Percentiles rank a stretch among this genome's conserved stretches.
phyloP scores from a whole-genome alignment of 495 filamentous ascomycete species.

The Ramalina intermedia region DNA sequence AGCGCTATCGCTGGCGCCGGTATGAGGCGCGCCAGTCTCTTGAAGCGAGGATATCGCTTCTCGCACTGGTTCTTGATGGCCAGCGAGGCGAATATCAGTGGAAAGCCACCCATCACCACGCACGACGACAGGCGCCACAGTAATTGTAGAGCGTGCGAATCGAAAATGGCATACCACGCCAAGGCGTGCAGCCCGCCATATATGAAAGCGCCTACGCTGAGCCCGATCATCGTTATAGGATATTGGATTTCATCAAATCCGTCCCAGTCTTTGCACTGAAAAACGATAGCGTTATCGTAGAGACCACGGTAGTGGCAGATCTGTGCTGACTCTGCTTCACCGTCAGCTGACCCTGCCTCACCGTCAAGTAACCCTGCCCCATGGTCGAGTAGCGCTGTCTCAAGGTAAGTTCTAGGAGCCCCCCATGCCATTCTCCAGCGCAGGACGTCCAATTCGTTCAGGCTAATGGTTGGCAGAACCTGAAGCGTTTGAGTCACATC shows the following conservation, averaged over 20 bases:
- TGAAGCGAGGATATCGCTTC: neutral
- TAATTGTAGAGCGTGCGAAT: neutral
- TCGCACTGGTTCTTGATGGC: neutral
- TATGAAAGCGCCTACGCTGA: neutral
- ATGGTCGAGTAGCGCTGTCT: no score
- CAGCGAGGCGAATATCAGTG: neutral
- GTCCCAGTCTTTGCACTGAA: neutral
- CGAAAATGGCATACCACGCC: neutral
- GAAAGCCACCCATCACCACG: neutral
- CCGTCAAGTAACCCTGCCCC: no score
- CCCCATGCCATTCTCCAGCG: slow-evolving; percentile 6
- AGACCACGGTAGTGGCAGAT: no score
- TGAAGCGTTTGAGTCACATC: no score
- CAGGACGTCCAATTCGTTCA: no score
- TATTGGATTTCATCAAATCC: neutral
- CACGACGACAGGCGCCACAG: slow-evolving; percentile 1
- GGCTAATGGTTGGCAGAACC: no score
- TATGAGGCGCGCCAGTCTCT: neutral
- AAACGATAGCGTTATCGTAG: neutral
- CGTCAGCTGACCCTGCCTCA: no score
- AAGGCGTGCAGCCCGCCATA: slow-evolving; percentile 2
- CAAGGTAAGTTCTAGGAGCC: no score
- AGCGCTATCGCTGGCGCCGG: neutral
- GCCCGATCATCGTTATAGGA: neutral
- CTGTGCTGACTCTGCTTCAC: no score